A percentile compares a stretch with the other conserved stretches of the same genome.
Conservation (phyloP, 805 yeast species). For the Wickerhamomyces alni region DNA sequence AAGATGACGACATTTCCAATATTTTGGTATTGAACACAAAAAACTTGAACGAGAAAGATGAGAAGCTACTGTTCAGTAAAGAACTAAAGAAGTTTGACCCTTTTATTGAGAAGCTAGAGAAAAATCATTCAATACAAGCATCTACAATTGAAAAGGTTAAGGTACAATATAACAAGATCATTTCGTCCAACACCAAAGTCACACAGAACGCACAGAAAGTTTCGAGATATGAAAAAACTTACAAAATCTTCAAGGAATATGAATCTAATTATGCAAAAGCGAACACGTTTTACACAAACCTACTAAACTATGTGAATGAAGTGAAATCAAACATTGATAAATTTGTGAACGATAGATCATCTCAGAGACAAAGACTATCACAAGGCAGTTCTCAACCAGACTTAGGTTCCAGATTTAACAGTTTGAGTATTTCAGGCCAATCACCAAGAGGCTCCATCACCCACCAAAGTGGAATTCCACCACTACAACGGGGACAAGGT, state of each 20-base stretch:
- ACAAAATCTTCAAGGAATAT: constrained; percentile 52
- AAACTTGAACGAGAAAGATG: constrained; percentile 45
- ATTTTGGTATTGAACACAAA: constrained; percentile 61
- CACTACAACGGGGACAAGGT: constrained; percentile 6
- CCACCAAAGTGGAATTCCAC: neutral
- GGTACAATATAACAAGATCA: constrained; percentile 40
- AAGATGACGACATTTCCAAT: constrained; percentile 79
- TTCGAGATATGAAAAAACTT: constrained; percentile 41
- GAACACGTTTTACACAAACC: constrained; percentile 50
- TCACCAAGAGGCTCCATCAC: constrained; percentile 14
- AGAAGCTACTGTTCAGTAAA: constrained; percentile 53
- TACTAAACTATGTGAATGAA: constrained; percentile 21
- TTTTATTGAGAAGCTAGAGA: constrained; percentile 58
- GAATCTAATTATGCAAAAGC: constrained; percentile 59
- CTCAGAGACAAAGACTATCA: constrained; percentile 18
- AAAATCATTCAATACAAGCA: constrained; percentile 62
- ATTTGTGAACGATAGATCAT: constrained; percentile 20
- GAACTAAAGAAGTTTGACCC: constrained; percentile 76
- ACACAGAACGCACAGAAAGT: constrained; percentile 35
- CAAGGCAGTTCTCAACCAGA: constrained; percentile 2
- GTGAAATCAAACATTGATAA: constrained; percentile 16
- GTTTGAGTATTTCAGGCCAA: constrained; percentile 14
- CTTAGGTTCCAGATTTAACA: constrained; percentile 17
- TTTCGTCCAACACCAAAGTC: constrained; percentile 35
- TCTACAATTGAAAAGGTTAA: constrained; percentile 40